A percentile compares a stretch with the other conserved stretches of the same genome.
Conservation (phyloP, 2,329 filamentous ascomycete genomes). For the Botrytis medusae region DNA sequence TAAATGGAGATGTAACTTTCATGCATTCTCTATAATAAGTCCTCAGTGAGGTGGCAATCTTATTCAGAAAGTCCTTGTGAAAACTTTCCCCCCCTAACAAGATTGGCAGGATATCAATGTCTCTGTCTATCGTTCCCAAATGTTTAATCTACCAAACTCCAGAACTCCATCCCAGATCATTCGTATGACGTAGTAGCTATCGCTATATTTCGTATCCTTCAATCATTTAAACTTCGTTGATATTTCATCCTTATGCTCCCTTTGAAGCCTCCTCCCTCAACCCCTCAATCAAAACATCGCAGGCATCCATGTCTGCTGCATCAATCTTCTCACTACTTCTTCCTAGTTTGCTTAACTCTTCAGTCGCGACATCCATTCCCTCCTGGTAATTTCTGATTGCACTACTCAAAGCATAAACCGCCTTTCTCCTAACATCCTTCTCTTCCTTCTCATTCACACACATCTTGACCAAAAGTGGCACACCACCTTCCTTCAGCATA, state of each 20-base stretch:
- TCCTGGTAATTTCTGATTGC: conserved; percentile 88
- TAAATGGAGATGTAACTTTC: not conserved
- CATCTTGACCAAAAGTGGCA: conserved; percentile 68
- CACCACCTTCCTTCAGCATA: conserved; percentile 60
- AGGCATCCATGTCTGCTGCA: conserved; percentile 81
- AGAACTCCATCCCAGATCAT: conserved; percentile 15
- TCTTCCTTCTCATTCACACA: conserved; percentile 59
- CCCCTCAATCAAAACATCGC: conserved; percentile 71
- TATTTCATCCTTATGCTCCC: not conserved
- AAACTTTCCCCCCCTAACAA: not conserved
- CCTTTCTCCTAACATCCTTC: conserved; percentile 74
- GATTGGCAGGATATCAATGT: conserved; percentile 4
- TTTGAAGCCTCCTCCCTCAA: conserved; percentile 54
- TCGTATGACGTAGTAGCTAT: not conserved
- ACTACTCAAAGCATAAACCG: conserved; percentile 83
- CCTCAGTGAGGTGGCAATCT: conserved; percentile 1
- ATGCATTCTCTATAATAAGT: not conserved
- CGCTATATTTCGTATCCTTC: not conserved
- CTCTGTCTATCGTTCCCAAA: not conserved
- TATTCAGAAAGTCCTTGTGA: not conserved
- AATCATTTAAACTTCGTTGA: not conserved
- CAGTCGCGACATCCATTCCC: conserved; percentile 67
- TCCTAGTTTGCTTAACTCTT: conserved; percentile 57
- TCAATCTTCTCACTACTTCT: conserved; percentile 60
- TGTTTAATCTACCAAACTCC: conserved; percentile 15